Base-by-base conservation (phyloP, 345 rosid species). In the Schrenkiella parvula region DNA sequence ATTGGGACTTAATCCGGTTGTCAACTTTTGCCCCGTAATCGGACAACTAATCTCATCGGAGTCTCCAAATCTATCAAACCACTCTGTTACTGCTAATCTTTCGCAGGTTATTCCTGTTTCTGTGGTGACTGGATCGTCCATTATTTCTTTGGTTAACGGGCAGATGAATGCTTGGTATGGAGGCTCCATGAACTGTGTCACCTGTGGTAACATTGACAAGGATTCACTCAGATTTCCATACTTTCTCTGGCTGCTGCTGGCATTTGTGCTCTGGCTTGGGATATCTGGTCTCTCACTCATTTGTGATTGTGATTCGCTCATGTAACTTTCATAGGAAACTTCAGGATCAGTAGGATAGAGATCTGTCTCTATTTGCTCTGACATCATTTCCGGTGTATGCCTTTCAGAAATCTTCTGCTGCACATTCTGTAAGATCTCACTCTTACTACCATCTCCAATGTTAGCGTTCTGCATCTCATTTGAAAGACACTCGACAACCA, bases 121-220 rank as follows among this genome's bases (percentile, higher is more conserved):
- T 34, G 83, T 48, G 66, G 90, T 88, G 35, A 93, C 97, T 14
- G 98, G 98, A 80, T 93, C 97, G 19, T 84, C 87, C 98, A 93
- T 93, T 52, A 90, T 47, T 50, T 86, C 82, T 82, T 84, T 87
- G 29, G 93, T 87, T 79, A 93, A 62, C 14, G 97, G 96, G 74
- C 98, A 93, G 83, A 72, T 85, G 85, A 93, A 93, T 39, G 88
- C 68, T 48, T 82, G 84, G 65, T 93, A 93, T 18, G 85, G 81
- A 44, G 98, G 96, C 73, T 93, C 97, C 19, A 83, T 75, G 55
- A 79, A 74, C 66, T 83, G 84, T 78, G 85, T 77, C 74, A 76
- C 78, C 39, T 77, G 81, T 11, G 83, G 81, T 74, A 81, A 73
- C 75, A 78, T 75, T 64, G 73, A 32, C 47, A 81, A 50, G 39